Evolutionary conservation across 139 green algal genomes (phyloP).

Genomic region (Mychonastes homosphaera): DNA sequence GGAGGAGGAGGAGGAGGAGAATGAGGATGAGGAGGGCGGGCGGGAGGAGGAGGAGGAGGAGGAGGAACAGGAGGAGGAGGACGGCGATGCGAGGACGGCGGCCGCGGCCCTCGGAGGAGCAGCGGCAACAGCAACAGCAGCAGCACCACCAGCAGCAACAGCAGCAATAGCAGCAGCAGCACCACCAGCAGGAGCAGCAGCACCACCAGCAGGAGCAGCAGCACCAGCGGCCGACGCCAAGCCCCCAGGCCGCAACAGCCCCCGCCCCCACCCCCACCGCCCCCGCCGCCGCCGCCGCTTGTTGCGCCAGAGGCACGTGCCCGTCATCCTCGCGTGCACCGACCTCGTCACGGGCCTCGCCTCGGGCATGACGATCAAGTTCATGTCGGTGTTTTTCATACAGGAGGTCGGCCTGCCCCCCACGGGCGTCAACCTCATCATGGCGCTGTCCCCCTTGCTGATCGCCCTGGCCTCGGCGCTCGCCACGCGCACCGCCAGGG

Average conservation of each 20-base stretch:
- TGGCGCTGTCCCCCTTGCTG: not conserved
- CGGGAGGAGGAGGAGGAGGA: constrained; percentile 8
- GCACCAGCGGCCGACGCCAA: not conserved
- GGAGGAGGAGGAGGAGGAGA: too few species aligned
- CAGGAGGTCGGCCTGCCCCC: not conserved
- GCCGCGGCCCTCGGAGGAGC: not conserved
- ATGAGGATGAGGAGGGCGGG: not conserved
- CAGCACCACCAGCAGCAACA: not conserved
- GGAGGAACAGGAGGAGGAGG: not conserved
- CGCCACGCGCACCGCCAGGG: too few species aligned
- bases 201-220: not conserved
- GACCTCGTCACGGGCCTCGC: too few species aligned
- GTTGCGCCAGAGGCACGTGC: too few species aligned
- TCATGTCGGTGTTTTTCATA: constrained; percentile 34
- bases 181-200: not conserved
- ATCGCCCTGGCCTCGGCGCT: not conserved
- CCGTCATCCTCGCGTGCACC: too few species aligned
- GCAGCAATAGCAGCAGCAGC: not conserved
- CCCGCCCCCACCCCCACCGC: too few species aligned
- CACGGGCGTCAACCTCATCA: not conserved
- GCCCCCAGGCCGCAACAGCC: too few species aligned
- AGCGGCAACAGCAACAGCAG: not conserved
- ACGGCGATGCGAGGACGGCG: not conserved
- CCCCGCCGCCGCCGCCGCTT: too few species aligned
- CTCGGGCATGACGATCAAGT: constrained; percentile 31